Evolutionary conservation across 768 basidiomycete species (phyloP).

Genomic region (Pulveroboletus frians): DNA sequence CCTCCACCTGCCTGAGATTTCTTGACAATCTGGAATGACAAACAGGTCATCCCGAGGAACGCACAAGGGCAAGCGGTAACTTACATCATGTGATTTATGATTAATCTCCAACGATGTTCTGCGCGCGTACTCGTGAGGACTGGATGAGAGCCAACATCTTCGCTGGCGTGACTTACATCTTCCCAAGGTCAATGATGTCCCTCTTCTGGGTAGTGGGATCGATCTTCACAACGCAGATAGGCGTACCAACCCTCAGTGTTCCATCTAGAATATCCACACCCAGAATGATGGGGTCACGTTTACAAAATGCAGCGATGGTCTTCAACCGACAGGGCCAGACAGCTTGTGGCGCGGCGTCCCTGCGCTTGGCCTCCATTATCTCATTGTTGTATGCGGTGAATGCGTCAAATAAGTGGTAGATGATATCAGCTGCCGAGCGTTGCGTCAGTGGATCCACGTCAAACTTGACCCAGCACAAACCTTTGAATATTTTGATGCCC

Average conservation of each 20-base stretch:
- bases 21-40: slow-evolving; percentile 65
- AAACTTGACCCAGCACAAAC: slow-evolving; percentile 37
- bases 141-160: not conserved
- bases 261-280: slow-evolving; percentile 97
- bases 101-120: slow-evolving; percentile 98
- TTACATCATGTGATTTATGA: slow-evolving; percentile 80
- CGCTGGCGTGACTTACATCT: slow-evolving; percentile 60
- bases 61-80: slow-evolving; percentile 12
- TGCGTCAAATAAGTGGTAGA: slow-evolving; percentile 95
- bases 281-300: slow-evolving; percentile 95
- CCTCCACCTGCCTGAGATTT: slow-evolving; percentile 93
- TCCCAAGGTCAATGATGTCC: slow-evolving; percentile 88
- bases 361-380: slow-evolving; percentile 87
- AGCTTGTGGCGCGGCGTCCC: slow-evolving; percentile 89
- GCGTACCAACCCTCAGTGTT: slow-evolving; percentile 85
- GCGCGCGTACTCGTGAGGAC: slow-evolving; percentile 1
- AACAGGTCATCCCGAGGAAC: not conserved
- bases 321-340: slow-evolving; percentile 96
- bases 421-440: slow-evolving; percentile 76
- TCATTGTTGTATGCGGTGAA: slow-evolving; percentile 93
- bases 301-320: slow-evolving; percentile 90
- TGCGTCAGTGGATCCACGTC: not conserved
- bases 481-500: slow-evolving; percentile 92
- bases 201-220: slow-evolving; percentile 85
- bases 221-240: slow-evolving; percentile 90